Evolutionary conservation across 2,329 filamentous ascomycete species (phyloP), one percentile per base, ranked within the genome.

Genomic region (Pseudogymnoascus sp.): DNA sequence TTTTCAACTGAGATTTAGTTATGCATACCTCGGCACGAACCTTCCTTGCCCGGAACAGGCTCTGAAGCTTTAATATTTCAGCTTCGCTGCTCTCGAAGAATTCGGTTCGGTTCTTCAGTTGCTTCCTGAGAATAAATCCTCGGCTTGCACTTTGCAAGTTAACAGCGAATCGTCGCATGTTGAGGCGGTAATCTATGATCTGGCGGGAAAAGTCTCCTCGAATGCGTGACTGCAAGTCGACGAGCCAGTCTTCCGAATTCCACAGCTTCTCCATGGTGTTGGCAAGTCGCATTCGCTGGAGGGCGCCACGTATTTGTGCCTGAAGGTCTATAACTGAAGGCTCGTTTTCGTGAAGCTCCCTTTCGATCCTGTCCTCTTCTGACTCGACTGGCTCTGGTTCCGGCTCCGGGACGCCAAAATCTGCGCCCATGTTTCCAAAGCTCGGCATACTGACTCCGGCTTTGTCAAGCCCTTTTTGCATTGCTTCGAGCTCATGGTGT

Each of bases 351-450:
- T 80, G 82, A 3, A 99, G 77, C 73, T 96, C 91, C 62, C 92
- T 83, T 59, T 93, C 85, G 63, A 95, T 88, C 46, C 92, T 83
- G 70, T 97, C 92, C 71, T 97, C 90, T 69, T 97, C 93, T 0
- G 90, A 92, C 72, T 97, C 95, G 2, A 85, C 80, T 1, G 86
- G 86, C 68, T 87, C 84, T 0, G 83, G 82, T 72, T 89, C 86
- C 0, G 89, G 89, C 63, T 89, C 83, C 1, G 88, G 86, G 5
- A 93, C 89, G 38, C 91, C 92, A 79, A 99, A 97, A 72, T 95
- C 93, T 67, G 92, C 93, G 60, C 93, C 89, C 90, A 99, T 97
- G 65, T 93, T 96, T 63, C 92, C 92, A 78, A 99, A 99, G 78
- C 91, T 96, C 40, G 95, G 95, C 92, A 99, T 97, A 72, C 85